Evolutionary conservation across 176 grass and related monocot genomes (phyloP), one percentile per base, ranked within the genome.

Genomic region (Microstegium vimineum): DNA sequence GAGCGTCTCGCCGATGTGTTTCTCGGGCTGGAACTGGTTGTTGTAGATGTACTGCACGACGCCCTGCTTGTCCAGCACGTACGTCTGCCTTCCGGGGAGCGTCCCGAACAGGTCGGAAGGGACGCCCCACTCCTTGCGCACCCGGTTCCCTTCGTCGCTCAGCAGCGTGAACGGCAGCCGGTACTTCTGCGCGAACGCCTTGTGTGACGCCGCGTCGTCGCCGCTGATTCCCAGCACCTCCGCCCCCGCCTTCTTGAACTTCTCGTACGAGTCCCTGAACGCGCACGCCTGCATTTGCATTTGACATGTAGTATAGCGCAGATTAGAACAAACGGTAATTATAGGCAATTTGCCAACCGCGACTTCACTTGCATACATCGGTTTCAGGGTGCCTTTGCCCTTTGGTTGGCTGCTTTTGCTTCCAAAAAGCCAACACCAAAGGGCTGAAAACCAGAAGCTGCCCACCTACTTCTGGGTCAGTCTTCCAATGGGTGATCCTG

Each of bases 11-110:
- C 74, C 87, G 32, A 95, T 92, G 86, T 98, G 96, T 85, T 98
- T 98, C 96, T 98, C 96, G 4, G 96, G 96, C 82, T 98, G 96
- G 87, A 98, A 98, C 82, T 98, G 96, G 78, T 98, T 93, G 90
- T 98, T 98, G 84, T 98, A 98, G 47, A 98, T 67, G 82, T 93
- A 90, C 80, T 91, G 96, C 28, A 98, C 89, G 34, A 92, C 87
- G 27, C 96, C 93, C 1, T 91, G 91, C 81, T 90, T 91, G 86
- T 95, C 93, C 2, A 98, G 79, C 31, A 98, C 96, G 45, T 98
- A 98, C 3, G 96, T 95, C 75, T 95, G 90, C 15, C 96, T 25
- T 10, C 96, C 96, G 10, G 92, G 96, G 15, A 98, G 88, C 41
- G 89, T 91, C 11, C 96, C 96, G 74, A 95, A 98, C 20, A 98